Evolutionary conservation across 306 rosid species (phyloP), one percentile per base, ranked within the genome.

Genomic region (Inga leiocalycina): DNA sequence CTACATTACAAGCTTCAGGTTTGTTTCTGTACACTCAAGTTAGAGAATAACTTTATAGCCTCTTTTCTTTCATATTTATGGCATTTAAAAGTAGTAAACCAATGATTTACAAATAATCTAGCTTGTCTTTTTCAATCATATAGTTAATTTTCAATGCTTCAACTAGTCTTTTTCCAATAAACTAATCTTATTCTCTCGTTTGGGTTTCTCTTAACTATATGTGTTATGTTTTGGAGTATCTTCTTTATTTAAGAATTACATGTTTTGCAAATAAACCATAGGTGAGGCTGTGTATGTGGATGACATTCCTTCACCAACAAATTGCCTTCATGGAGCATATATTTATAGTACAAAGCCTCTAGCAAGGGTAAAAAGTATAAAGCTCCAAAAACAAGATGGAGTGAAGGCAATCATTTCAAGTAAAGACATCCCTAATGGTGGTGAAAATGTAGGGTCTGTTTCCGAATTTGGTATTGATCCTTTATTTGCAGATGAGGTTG

Each of bases 261-360:
- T n/a, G n/a, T n/a, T n/a, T 61, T 80, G 72, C 74, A 62, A 68
- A 83, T 83, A 46, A 84, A 88, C 71, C 78, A n/a, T 82, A 96
- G 99, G 99, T 32, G 99, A 96, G 87, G 98, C 99, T 86, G 87
- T 96, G 51, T 96, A 68, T 77, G 96, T 94, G 82, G 97, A 92
- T 77, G 99, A 96, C 88, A 94, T 96, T 86, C 99, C 98, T 27
- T 89, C 99, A 48, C 97, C 98, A 4, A 14, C 73, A 75, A 86
- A 91, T 90, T 96, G 99, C 86, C 82, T 92, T 9, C 75, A 93
- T 44, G 99, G 98, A 61, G 90, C 98, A 51, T 90, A 87, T 73
- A 81, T 96, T 77, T 89, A 86, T 85, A 96, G 98, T 81, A 79
- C 87, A 56, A 88, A 89, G 68, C 97, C 99, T 71, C 80, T 94